Evolutionary conservation across 2,329 filamentous ascomycete genomes (phyloP), one percentile per base, ranked within the genome.

Genomic region (Aspergillus ruber): DNA sequence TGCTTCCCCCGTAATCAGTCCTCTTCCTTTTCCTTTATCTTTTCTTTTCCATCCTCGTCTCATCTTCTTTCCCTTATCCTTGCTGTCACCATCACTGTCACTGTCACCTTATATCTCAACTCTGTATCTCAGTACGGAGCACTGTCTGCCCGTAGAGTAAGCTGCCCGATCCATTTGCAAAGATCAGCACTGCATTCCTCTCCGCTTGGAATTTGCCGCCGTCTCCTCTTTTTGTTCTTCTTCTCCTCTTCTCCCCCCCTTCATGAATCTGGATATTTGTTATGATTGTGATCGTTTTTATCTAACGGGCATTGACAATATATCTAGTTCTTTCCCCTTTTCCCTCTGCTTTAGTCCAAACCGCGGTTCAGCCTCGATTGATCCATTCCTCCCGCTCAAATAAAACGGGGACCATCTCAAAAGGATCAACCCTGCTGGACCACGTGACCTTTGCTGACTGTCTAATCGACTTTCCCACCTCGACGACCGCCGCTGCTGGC

Each of bases 401-500:
- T 29, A 29, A 20, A 18, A 15, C 36, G 15, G 36, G 5, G 15
- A 39, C 17, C 15, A 20, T 12, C 9, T 12, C 18, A 15, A 18
- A 18, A 39, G 36, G 36, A 25, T 38, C 43, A 27, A 45, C 43
- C 43, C 33, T 39, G 43, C n/a, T 15, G 21, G 29, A 12, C 46
- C 53, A 56, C 53, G 53, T 56, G 53, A 56, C 51, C 38, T 39
- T 39, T 23, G 6, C 35, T 27, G 43, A 25, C 20, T n/a, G 25
- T 29, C 25, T 27, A 29, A 29, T 29, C 25, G 25, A 29, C 25
- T 29, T 39, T 39, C 17, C 36, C 36, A 15, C 36, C 33, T 18
- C 33, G 33, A 36, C 33, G 36, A 39, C 36, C 27, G 51, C 43
- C 2, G 60, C 70, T 50, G 70, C 36, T 12, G 48, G 53, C 42